Evolutionary conservation across 768 basidiomycete genomes (phyloP).

Genomic region (Suillus spraguei): DNA sequence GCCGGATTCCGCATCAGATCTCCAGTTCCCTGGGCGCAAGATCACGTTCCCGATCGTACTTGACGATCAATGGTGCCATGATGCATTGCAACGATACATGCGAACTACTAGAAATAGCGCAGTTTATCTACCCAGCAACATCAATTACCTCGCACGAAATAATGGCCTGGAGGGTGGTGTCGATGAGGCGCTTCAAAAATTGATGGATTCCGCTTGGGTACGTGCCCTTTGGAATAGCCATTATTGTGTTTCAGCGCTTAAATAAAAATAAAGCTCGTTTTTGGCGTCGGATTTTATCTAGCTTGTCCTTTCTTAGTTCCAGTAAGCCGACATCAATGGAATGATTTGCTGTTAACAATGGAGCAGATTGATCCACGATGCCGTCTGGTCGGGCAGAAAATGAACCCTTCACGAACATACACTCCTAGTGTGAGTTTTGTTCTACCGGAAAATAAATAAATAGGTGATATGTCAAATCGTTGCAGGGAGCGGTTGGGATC

Average conservation of each 20-base stretch:
- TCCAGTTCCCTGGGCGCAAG: slow-evolving; percentile 51
- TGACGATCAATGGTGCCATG: slow-evolving; percentile 58
- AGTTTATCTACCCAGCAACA: slow-evolving; percentile 68
- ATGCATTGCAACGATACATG: slow-evolving; percentile 62
- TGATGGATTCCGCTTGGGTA: slow-evolving; percentile 56
- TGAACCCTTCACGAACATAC: slow-evolving; percentile 71
- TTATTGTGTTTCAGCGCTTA: background rate
- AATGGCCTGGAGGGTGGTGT: slow-evolving; percentile 53
- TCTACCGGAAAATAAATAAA: background rate
- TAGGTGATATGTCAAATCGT: background rate
- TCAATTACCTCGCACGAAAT: slow-evolving; percentile 65
- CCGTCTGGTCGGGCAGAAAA: slow-evolving; percentile 67
- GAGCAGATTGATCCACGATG: slow-evolving; percentile 57
- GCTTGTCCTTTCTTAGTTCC: slow-evolving; percentile 66
- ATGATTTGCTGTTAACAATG: background rate
- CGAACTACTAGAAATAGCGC: slow-evolving; percentile 54
- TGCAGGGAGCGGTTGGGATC: slow-evolving; percentile 70
- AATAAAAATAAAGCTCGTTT: slow-evolving; percentile 46
- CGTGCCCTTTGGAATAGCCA: slow-evolving; percentile 5
- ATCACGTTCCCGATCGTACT: slow-evolving; percentile 65
- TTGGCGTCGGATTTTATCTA: slow-evolving; percentile 66
- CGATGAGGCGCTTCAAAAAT: slow-evolving; percentile 45
- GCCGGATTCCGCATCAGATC: slow-evolving; percentile 40
- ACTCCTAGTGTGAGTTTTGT: slow-evolving; percentile 53
- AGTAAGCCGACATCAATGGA: slow-evolving; percentile 32